Evolutionary conservation across 805 yeast species (phyloP).

Genomic region (Starmerella geochares): DNA sequence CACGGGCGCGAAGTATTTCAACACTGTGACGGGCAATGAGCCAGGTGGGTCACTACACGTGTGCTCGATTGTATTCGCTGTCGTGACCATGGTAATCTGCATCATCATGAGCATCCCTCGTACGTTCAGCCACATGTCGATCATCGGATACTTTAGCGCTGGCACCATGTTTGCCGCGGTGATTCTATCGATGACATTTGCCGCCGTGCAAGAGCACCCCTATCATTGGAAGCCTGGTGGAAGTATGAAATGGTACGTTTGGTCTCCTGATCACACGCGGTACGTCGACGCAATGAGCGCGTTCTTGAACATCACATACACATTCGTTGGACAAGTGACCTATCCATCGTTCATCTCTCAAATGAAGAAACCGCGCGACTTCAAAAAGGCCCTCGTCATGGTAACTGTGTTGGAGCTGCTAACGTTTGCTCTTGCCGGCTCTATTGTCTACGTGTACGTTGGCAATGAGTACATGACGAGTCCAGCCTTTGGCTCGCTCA

Average conservation of each 20-base stretch:
- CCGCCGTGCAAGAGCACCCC: conserved; percentile 46
- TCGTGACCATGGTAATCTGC: conserved; percentile 42
- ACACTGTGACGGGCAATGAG: conserved; percentile 41
- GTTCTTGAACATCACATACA: conserved; percentile 48
- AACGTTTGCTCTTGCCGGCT: conserved; percentile 46
- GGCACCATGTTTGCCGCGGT: conserved; percentile 50
- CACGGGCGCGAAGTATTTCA: conserved; percentile 50
- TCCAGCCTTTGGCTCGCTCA: conserved; percentile 49
- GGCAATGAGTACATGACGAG: conserved; percentile 45
- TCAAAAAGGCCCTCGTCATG: conserved; percentile 45
- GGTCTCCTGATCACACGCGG: conserved; percentile 46
- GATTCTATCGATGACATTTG: conserved; percentile 42
- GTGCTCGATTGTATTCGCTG: conserved; percentile 46
- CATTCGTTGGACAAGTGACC: conserved; percentile 55
- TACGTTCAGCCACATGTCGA: conserved; percentile 44
- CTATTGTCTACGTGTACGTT: conserved; percentile 48
- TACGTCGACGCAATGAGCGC: conserved; percentile 49
- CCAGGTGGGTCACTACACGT: conserved; percentile 27
- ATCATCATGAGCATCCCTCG: conserved; percentile 46
- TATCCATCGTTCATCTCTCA: conserved; percentile 54
- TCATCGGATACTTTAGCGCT: conserved; percentile 45
- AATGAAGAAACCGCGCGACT: conserved; percentile 48
- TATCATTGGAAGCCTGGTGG: conserved; percentile 32
- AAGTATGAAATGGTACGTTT: conserved; percentile 39
- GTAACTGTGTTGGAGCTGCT: conserved; percentile 45